phyloP scores from a whole-genome alignment of 2,329 filamentous ascomycete species.

The Fusarium tuaranense region DNA sequence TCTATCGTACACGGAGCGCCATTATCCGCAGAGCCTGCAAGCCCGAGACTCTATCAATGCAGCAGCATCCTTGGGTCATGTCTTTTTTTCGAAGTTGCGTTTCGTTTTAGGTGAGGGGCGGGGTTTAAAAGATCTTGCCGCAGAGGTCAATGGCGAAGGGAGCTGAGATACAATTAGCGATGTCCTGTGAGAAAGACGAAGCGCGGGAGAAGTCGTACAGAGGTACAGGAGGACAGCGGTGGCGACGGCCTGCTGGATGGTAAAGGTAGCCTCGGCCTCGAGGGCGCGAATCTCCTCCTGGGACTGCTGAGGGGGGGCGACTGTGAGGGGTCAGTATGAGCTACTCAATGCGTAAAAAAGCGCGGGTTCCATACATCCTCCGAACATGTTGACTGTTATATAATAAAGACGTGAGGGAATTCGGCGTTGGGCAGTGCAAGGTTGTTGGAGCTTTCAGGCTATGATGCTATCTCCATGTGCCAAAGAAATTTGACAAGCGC shows the following conservation, averaged over 20 bases:
- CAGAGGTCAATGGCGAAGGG: slow-evolving; percentile 69
- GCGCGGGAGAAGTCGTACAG: slow-evolving; percentile 65
- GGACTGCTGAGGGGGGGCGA: slow-evolving; percentile 76
- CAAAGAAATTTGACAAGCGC: slow-evolving; percentile 40
- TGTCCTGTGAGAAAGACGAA: background rate
- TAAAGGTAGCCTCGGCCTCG: slow-evolving; percentile 75
- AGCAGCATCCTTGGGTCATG: slow-evolving; percentile 4
- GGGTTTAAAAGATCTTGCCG: slow-evolving; percentile 56
- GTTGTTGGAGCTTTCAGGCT: slow-evolving; percentile 21
- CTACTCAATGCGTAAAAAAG: background rate
- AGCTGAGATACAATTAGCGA: slow-evolving; percentile 52
- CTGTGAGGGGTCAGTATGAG: slow-evolving; percentile 52
- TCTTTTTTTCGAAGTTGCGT: background rate
- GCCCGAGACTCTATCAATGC: slow-evolving; percentile 14
- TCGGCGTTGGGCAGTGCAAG: slow-evolving; percentile 11
- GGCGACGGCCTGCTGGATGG: slow-evolving; percentile 74
- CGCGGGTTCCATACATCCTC: slow-evolving; percentile 64
- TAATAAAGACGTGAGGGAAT: background rate
- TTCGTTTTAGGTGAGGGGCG: slow-evolving; percentile 1
- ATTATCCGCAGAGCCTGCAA: slow-evolving; percentile 20
- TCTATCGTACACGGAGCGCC: slow-evolving; percentile 43
- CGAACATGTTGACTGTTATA: slow-evolving; percentile 65
- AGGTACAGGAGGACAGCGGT: slow-evolving; percentile 79
- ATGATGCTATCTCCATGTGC: slow-evolving; percentile 44
- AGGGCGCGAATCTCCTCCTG: slow-evolving; percentile 76